Percentiles rank a stretch among this genome's conserved stretches.
phyloP scores from a whole-genome alignment of 2,329 filamentous ascomycete species.

The Macrophomina phaseolina region DNA sequence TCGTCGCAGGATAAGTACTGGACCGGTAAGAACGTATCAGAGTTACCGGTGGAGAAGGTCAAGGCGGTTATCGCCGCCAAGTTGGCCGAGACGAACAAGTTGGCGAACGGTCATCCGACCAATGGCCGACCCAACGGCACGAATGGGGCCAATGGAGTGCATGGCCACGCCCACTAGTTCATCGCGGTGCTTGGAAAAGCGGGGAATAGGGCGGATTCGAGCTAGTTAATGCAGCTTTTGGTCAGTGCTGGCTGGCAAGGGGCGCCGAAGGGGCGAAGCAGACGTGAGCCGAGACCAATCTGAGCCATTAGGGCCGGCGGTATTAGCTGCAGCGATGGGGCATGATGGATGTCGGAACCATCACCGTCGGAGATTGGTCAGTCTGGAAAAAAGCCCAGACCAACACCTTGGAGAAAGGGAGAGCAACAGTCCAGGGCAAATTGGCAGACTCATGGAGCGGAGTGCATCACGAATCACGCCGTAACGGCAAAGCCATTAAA shows the following conservation, averaged over 20 bases:
- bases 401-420: not conserved
- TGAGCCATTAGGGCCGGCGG: not conserved
- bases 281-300: constrained; percentile 8
- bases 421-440: not conserved
- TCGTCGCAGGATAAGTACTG: constrained; percentile 54
- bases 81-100: constrained; percentile 18
- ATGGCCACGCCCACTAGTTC: constrained; percentile 6
- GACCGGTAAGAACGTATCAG: constrained; percentile 65
- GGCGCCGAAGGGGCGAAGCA: constrained; percentile 9
- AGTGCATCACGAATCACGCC: not conserved
- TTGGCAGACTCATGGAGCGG: not conserved
- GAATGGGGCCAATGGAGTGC: constrained; percentile 4
- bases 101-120: constrained; percentile 13
- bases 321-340: constrained; percentile 3
- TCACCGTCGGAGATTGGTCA: not conserved
- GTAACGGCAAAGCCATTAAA: not conserved
- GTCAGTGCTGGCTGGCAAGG: not conserved
- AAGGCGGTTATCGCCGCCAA: constrained; percentile 57
- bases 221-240: not conserved
- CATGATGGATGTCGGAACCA: not conserved
- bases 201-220: not conserved
- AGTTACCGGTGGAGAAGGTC: constrained; percentile 66
- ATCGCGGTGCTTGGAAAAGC: not conserved
- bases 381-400: too few species aligned
- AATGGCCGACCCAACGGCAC: constrained; percentile 14